Base-by-base conservation (phyloP, 2,329 filamentous ascomycete genomes). In the Purpureocillium takamizusanense region DNA sequence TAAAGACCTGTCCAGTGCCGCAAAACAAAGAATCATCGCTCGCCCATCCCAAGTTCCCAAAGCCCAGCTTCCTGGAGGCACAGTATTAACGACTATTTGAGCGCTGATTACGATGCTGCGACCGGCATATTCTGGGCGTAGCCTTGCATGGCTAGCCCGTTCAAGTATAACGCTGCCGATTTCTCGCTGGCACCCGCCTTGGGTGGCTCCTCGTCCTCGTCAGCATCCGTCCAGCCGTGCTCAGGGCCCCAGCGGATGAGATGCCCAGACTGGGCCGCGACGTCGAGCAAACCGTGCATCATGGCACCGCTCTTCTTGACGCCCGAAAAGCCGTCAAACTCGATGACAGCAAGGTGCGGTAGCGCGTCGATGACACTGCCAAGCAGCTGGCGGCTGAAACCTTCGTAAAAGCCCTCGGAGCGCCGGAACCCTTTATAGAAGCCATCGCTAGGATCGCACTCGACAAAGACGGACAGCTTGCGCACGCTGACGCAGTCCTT, bases 251-350 rank as follows among this genome's bases (percentile, higher is more conserved):
- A 89, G 14, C 62, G 62, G n/a, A 87, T 67, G 31, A 57, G 59
- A 45, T 73, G 70, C 17, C 70, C 60, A 14, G 67, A 63, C 7
- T 65, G 57, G 9, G 58, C 62, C 2, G 70, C 67, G 4, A 73
- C 66, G 1, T 72, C 64, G 8, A 83, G 55, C 15, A 89, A 60
- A 3, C 68, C 74, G 9, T 62, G 59, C 66, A 88, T 74, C 60
- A 89, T 75, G 23, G 70, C 74, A 12, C 79, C 76, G 1, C 68
- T 69, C 53, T 78, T 81, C 55, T 74, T 75, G 4, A 89, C 79
- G 38, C 74, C 74, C 0, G 72, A 61, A 53, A 72, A 85, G 0
- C 73, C 83, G 56, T 89, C 84, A 44, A 89, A 83, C 50, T 85
- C 73, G 15, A 88, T 66, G 2, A 65, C 62, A 8, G 68, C 53